phyloP scores from a whole-genome alignment of 1,284 basidiomycete genomes.

The Ceratobasidium papillatum region DNA sequence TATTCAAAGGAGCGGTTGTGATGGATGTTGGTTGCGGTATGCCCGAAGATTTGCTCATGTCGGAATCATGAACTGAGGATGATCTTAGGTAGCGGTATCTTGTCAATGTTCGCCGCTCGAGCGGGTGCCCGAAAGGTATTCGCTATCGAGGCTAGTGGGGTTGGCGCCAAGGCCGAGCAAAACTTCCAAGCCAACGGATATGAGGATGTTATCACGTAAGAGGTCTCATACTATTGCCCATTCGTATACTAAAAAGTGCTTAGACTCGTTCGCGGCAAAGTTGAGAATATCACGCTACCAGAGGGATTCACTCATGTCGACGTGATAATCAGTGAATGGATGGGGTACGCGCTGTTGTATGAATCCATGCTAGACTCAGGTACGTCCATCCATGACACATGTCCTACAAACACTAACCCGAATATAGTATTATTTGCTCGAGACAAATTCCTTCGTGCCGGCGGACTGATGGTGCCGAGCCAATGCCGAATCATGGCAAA shows the following conservation, averaged over 20 bases:
- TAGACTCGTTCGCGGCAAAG: slow-evolving; percentile 85
- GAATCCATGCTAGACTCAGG: slow-evolving; percentile 97
- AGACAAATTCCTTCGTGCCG: slow-evolving; percentile 35
- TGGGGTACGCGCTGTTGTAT: slow-evolving; percentile 93
- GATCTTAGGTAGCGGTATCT: slow-evolving; percentile 75
- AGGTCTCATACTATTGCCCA: slow-evolving; percentile 42
- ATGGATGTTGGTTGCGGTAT: slow-evolving; percentile 90
- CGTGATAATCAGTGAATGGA: slow-evolving; percentile 97
- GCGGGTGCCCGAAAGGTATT: slow-evolving; percentile 94
- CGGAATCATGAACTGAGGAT: neutral
- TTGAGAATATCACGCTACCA: slow-evolving; percentile 83
- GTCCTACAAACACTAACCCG: no score
- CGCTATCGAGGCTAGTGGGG: slow-evolving; percentile 90
- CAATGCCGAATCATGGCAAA: slow-evolving; percentile 88
- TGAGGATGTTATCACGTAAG: slow-evolving; percentile 76
- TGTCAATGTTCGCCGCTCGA: slow-evolving; percentile 91
- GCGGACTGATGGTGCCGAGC: slow-evolving; percentile 90
- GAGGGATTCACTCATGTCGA: slow-evolving; percentile 81
- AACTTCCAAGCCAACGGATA: slow-evolving; percentile 86
- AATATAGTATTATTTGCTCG: slow-evolving; percentile 15
- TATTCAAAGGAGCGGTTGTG: slow-evolving; percentile 88
- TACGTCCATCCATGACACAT: neutral
- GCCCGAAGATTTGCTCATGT: neutral
- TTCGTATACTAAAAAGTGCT: neutral
- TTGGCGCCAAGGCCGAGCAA: slow-evolving; percentile 82